phyloP scores from a whole-genome alignment of 164 flowering plant species.

The Nymphaea thermarum region DNA sequence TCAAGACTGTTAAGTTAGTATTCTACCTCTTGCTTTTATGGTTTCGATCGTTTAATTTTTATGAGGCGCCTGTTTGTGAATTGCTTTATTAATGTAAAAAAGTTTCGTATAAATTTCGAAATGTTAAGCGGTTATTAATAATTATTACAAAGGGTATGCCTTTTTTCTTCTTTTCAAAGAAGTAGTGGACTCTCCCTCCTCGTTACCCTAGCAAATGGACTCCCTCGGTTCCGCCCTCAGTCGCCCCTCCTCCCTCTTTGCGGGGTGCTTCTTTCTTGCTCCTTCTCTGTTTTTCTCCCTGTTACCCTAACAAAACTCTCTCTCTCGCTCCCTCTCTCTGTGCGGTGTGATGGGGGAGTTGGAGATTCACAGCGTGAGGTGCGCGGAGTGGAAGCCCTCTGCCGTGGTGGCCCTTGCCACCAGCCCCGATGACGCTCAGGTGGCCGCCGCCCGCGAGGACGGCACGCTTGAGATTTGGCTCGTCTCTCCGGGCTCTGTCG shows the following conservation, averaged over 20 bases:
- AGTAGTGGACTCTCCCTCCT: no score
- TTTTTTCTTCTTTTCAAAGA: no score
- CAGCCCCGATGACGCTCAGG: slow-evolving; percentile 67
- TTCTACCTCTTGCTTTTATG: no score
- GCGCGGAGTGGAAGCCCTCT: slow-evolving; percentile 83
- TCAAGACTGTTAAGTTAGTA: no score
- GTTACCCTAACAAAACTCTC: neutral
- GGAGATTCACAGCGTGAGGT: slow-evolving; percentile 25
- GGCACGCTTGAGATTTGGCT: slow-evolving; percentile 96
- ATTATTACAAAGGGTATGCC: no score
- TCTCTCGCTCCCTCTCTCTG: neutral
- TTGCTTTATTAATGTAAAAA: no score
- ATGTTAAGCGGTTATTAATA: no score
- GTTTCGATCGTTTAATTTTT: no score
- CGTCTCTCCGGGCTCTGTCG: slow-evolving; percentile 85
- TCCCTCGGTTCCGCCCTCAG: no score
- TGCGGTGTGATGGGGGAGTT: slow-evolving; percentile 14
- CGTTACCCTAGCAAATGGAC: no score
- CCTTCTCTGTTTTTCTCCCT: neutral
- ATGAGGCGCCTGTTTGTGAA: no score
- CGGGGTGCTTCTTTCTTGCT: neutral
- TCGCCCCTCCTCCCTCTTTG: neutral
- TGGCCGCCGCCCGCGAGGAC: slow-evolving; percentile 91
- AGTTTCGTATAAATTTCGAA: no score
- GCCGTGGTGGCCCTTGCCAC: slow-evolving; percentile 78